phyloP scores from a whole-genome alignment of 2,329 filamentous ascomycete genomes.

The Coniochaeta sp. region DNA sequence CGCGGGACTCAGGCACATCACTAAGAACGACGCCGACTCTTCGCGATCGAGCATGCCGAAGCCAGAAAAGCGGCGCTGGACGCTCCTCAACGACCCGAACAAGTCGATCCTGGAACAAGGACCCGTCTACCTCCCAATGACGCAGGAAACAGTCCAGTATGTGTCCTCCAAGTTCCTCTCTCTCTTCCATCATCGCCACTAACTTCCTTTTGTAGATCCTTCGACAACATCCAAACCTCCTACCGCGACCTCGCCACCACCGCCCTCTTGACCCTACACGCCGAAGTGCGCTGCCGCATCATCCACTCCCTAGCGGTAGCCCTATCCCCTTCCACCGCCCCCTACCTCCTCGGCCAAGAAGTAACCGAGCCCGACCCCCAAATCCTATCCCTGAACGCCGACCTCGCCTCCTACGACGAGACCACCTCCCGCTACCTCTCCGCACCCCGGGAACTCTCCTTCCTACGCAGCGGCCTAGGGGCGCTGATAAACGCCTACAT shows the following conservation, averaged over 20 bases:
- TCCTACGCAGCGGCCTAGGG: constrained; percentile 70
- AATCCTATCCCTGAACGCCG: constrained; percentile 75
- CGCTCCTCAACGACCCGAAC: constrained; percentile 59
- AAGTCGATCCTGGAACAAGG: constrained; percentile 52
- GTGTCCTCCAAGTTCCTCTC: constrained; percentile 19
- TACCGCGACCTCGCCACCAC: constrained; percentile 74
- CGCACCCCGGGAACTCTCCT: constrained; percentile 55
- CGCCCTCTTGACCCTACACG: constrained; percentile 76
- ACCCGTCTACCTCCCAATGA: constrained; percentile 79
- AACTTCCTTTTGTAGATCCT: constrained; percentile 45
- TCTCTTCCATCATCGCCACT: constrained; percentile 5
- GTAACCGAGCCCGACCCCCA: constrained; percentile 71
- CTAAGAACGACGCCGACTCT: constrained; percentile 61
- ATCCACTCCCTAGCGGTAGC: constrained; percentile 66
- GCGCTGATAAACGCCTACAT: constrained; percentile 73
- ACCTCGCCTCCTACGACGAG: constrained; percentile 82
- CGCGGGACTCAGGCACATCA: constrained; percentile 73
- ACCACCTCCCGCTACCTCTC: constrained; percentile 68
- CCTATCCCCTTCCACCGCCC: constrained; percentile 51
- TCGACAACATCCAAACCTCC: constrained; percentile 78
- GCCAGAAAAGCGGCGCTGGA: constrained; percentile 71
- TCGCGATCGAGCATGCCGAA: constrained; percentile 45
- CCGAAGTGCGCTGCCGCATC: constrained; percentile 80
- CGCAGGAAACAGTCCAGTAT: constrained; percentile 73
- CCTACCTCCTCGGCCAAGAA: constrained; percentile 61